phyloP scores from a whole-genome alignment of 306 rosid species.

The Lotus japonicus region DNA sequence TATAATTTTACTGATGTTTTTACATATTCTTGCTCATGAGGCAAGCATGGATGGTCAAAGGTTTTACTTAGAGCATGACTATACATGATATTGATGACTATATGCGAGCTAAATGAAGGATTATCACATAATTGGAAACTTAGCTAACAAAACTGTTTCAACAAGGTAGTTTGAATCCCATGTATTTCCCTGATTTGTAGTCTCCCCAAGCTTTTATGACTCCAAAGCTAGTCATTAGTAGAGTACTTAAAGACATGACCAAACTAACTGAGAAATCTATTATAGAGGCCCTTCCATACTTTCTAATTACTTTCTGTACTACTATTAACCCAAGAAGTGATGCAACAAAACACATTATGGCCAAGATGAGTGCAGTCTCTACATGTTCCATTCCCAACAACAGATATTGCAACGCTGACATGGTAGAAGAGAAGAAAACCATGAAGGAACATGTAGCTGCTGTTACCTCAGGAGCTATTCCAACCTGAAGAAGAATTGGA shows the following conservation, averaged over 20 bases:
- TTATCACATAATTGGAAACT: background rate
- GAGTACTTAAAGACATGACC: conserved; percentile 71
- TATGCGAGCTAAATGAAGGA: background rate
- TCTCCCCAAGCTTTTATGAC: conserved; percentile 54
- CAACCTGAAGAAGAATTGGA: conserved; percentile 87
- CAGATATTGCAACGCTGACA: conserved; percentile 76
- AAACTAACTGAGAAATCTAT: conserved; percentile 69
- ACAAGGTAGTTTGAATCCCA: conserved; percentile 85
- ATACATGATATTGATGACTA: background rate
- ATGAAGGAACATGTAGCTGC: conserved; percentile 93
- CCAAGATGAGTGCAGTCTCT: conserved; percentile 42
- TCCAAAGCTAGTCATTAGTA: conserved; percentile 78
- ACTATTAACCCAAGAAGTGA: conserved; percentile 63
- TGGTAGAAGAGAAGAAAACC: conserved; percentile 86
- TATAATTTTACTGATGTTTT: background rate
- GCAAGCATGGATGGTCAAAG: background rate
- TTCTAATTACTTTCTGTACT: conserved; percentile 54
- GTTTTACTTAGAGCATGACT: background rate
- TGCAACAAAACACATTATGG: conserved; percentile 57
- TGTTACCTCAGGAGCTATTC: conserved; percentile 78
- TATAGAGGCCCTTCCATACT: conserved; percentile 74
- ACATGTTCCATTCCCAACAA: conserved; percentile 69
- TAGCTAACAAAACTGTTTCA: conserved; percentile 17
- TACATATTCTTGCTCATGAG: background rate
- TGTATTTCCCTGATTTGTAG: conserved; percentile 51